A percentile compares a stretch with the other conserved stretches of the same genome.
These are phyloP conservation scores for Phaeophleospora eucalypticola DNA, from an alignment of 2,329 filamentous ascomycete species.

Conservation along the genomic window DNA sequence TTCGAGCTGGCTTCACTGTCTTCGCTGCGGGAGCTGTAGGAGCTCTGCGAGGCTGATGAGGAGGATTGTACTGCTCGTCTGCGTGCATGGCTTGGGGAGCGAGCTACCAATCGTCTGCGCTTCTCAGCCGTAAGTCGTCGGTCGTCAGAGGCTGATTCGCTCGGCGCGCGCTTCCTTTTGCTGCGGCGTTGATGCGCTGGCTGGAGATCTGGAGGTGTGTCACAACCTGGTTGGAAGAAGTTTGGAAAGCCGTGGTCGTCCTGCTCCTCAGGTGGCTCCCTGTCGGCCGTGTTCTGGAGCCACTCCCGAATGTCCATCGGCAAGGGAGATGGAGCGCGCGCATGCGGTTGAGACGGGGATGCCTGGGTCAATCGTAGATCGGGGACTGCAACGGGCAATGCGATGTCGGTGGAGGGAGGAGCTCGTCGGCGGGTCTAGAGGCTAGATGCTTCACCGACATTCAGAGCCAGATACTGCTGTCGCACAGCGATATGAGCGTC, in stretches of 20 bases:
- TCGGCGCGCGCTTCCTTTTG: constrained; percentile 33
- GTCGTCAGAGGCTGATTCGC: constrained; percentile 28
- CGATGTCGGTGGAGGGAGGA: constrained; percentile 3
- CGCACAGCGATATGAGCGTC: constrained; percentile 3
- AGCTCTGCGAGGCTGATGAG: constrained; percentile 8
- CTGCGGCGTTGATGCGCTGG: constrained; percentile 21
- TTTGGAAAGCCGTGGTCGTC: constrained; percentile 22
- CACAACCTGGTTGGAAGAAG: constrained; percentile 23
- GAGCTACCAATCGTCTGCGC: constrained; percentile 2
- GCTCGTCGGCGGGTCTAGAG: background rate
- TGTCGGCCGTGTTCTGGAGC: constrained; percentile 40
- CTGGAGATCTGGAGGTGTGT: constrained; percentile 9
- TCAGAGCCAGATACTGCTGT: constrained; percentile 2
- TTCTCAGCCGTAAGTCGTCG: constrained; percentile 1
- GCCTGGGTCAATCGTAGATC: constrained; percentile 4
- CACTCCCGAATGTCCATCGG: constrained; percentile 45
- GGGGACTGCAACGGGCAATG: constrained; percentile 1
- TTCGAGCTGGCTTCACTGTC: constrained; percentile 3
- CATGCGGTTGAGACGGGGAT: constrained; percentile 10
- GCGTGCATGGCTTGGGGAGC: constrained; percentile 13
- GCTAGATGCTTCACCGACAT: constrained; percentile 7
- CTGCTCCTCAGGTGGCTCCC: constrained; percentile 29
- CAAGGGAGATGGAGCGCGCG: constrained; percentile 6
- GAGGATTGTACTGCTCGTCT: no score
- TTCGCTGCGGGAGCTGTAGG: constrained; percentile 4